These are phyloP conservation scores for Tetrahymena borealis DNA, from an alignment of 73 alveolate species.

Conservation along the genomic window DNA sequence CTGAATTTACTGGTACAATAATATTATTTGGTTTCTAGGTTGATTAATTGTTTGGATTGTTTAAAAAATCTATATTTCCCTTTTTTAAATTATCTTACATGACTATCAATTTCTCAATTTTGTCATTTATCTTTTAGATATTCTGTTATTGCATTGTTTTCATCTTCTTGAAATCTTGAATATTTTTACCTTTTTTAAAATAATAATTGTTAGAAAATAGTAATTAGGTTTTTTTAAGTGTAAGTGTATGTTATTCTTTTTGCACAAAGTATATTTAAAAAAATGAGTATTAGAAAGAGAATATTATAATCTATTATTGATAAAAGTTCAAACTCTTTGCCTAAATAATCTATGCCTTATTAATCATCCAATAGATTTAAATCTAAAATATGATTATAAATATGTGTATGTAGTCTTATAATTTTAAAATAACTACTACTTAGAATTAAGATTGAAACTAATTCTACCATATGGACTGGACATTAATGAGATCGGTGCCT, in stretches of 20 bases:
- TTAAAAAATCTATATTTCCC: not conserved
- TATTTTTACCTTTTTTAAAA: not conserved
- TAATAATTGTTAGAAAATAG: no score
- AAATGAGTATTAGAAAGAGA: no score
- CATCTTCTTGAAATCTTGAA: not conserved
- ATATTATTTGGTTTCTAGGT: not conserved
- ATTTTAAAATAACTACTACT: no score
- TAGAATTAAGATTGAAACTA: not conserved
- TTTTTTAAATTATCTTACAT: not conserved
- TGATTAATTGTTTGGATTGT: not conserved
- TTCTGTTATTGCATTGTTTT: not conserved
- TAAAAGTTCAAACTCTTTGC: no score
- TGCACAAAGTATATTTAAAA: no score
- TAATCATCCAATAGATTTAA: no score
- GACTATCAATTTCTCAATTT: not conserved
- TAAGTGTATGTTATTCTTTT: no score
- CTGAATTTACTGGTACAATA: not conserved
- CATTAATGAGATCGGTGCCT: not conserved
- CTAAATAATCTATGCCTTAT: no score
- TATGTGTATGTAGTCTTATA: no score
- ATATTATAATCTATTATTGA: no score
- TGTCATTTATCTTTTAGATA: not conserved
- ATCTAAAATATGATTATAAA: no score
- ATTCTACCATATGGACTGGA: not conserved
- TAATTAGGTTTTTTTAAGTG: no score